phyloP scores from a whole-genome alignment of 1,139 yeast genomes.

The Scheffersomyces cryptocercus region DNA sequence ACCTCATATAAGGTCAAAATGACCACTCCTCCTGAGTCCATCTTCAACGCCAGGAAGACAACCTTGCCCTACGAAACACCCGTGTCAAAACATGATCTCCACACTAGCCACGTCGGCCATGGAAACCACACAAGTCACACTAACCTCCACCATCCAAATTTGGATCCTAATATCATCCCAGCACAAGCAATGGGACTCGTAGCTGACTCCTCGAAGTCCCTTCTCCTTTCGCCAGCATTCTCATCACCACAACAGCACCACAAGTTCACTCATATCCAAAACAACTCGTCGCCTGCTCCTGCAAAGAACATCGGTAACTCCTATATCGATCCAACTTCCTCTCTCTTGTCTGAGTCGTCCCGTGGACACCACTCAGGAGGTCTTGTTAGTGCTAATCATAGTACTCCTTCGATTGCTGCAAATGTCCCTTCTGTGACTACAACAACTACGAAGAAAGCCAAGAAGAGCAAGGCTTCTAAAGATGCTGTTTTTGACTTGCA shows the following conservation, averaged over 20 bases:
- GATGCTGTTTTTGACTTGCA: conserved; percentile 36
- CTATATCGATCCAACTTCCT: neutral
- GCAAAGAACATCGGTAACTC: conserved; percentile 14
- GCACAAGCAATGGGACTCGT: conserved; percentile 2
- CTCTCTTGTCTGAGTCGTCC: neutral
- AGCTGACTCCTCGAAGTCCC: conserved; percentile 7
- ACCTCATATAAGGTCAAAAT: conserved; percentile 19
- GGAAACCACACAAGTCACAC: neutral
- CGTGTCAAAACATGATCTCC: conserved; percentile 9
- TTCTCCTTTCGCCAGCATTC: conserved; percentile 48
- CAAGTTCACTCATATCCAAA: conserved; percentile 1
- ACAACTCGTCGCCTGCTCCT: conserved; percentile 7
- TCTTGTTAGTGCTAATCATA: conserved; percentile 1
- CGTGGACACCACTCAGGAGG: neutral
- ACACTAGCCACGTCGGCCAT: conserved; percentile 1
- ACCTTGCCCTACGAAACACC: conserved; percentile 20
- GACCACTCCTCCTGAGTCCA: conserved; percentile 39
- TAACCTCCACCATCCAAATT: neutral
- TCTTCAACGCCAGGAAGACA: conserved; percentile 8
- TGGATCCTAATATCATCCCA: conserved; percentile 7
- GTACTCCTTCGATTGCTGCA: conserved; percentile 1
- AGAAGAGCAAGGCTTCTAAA: conserved; percentile 27
- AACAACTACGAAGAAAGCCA: conserved; percentile 18
- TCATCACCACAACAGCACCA: conserved; percentile 42
- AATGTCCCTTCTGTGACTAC: conserved; percentile 5